Evolutionary conservation across 139 green algal species (phyloP).

Genomic region (Auxenochlorella protothecoides): DNA sequence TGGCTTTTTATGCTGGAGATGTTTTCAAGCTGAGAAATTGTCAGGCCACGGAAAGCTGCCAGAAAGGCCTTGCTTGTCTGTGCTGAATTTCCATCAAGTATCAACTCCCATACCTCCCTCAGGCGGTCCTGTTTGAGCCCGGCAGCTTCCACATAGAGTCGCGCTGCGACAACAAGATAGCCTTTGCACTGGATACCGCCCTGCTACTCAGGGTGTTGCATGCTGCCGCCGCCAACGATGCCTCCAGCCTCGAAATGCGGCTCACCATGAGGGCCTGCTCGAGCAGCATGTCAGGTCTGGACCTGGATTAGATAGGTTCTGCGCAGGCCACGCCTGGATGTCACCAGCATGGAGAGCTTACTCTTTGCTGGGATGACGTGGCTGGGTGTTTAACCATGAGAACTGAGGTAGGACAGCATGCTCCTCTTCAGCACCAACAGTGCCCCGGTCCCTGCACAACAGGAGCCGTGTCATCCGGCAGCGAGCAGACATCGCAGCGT

Average conservation of each 20-base stretch:
- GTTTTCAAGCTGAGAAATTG: too few relatives aligned
- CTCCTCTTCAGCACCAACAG: not conserved
- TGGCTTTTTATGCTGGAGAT: not conserved
- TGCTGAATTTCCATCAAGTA: not conserved
- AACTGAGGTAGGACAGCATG: not conserved
- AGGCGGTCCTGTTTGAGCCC: conserved; percentile 54
- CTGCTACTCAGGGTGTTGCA: conserved; percentile 57
- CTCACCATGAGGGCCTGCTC: not conserved
- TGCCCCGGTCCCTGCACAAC: not conserved
- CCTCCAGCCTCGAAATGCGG: not conserved
- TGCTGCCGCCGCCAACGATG: conserved; percentile 11
- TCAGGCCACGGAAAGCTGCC: not conserved
- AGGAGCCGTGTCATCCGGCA: not conserved
- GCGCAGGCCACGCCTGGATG: conserved; percentile 11
- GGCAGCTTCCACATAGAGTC: conserved; percentile 35
- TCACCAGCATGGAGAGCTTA: conserved; percentile 21
- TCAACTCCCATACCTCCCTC: not conserved
- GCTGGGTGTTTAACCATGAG: too few relatives aligned
- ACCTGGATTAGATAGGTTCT: conserved; percentile 24
- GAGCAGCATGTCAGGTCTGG: not conserved
- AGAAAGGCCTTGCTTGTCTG: not conserved
- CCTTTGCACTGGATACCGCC: conserved; percentile 50
- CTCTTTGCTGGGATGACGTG: not conserved
- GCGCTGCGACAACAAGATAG: conserved; percentile 57
- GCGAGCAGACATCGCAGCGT: not conserved